These are phyloP conservation scores for Bretschneidera sinensis DNA, from an alignment of 345 rosid species.

Conservation along the genomic window DNA sequence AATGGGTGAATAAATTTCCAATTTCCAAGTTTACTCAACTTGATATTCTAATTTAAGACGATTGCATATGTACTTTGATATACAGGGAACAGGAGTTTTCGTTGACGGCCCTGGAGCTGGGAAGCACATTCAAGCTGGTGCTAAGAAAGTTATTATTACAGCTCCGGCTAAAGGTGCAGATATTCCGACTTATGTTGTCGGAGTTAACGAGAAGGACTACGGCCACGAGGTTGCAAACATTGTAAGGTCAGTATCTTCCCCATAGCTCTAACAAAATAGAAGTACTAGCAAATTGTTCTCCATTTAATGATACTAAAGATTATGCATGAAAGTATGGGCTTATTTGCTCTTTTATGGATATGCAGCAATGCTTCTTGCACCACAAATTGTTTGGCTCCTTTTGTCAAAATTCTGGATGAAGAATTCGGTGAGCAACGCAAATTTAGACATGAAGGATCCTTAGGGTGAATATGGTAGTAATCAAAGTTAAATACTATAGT, in stretches of 20 bases:
- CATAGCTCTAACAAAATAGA: no score
- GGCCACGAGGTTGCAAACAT: constrained; percentile 71
- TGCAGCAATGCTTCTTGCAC: constrained; percentile 98
- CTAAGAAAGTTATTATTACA: constrained; percentile 92
- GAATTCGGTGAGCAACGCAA: constrained; percentile 75
- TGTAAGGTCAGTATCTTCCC: constrained; percentile 52
- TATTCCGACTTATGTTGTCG: constrained; percentile 92
- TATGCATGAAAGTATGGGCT: background rate
- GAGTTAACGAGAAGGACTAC: constrained; percentile 88
- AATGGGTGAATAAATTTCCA: no score
- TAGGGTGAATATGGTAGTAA: background rate
- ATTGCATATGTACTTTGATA: background rate
- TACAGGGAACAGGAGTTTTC: constrained; percentile 96
- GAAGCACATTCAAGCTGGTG: constrained; percentile 97
- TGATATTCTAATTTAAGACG: no score
- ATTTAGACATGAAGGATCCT: background rate
- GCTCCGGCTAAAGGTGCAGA: constrained; percentile 99
- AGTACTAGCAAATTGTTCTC: no score
- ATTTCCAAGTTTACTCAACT: no score
- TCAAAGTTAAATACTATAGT: constrained; percentile 1
- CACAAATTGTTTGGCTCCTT: constrained; percentile 94
- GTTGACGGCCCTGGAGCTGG: constrained; percentile 99
- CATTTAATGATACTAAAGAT: background rate
- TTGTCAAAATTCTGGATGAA: constrained; percentile 84
- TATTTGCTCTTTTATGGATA: background rate